phyloP scores from a whole-genome alignment of 1,284 basidiomycete genomes.

The Mycena citricolor region DNA sequence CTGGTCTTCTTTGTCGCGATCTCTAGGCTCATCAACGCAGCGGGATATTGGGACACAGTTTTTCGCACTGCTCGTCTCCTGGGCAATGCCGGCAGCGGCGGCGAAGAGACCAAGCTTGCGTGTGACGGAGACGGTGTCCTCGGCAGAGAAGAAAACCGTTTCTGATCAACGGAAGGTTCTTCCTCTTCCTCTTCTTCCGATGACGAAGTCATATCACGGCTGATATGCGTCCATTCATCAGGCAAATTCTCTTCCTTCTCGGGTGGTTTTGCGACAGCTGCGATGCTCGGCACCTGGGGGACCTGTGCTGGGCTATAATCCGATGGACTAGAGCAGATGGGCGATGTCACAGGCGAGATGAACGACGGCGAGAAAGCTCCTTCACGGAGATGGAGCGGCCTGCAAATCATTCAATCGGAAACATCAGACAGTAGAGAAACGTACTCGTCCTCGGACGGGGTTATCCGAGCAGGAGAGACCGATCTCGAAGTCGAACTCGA shows the following conservation, averaged over 20 bases:
- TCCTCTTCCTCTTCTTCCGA: conserved; percentile 42
- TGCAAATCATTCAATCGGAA: not conserved
- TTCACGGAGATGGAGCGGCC: conserved; percentile 56
- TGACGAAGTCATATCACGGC: conserved; percentile 14
- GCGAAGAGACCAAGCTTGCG: conserved; percentile 6
- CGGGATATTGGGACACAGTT: conserved; percentile 56
- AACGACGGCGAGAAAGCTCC: conserved; percentile 63
- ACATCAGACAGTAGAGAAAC: conserved; percentile 1
- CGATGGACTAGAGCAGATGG: conserved; percentile 23
- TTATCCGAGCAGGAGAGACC: conserved; percentile 14
- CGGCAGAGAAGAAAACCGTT: conserved; percentile 60
- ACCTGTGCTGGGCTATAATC: conserved; percentile 23
- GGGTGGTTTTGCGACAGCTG: too few species aligned
- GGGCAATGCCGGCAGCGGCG: conserved; percentile 9
- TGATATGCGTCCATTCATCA: conserved; percentile 21
- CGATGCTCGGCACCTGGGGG: too few species aligned
- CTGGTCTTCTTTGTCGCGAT: conserved; percentile 60
- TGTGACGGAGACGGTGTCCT: conserved; percentile 45
- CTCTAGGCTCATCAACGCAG: conserved; percentile 75
- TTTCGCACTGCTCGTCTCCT: conserved; percentile 33
- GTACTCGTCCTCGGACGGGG: conserved; percentile 16
- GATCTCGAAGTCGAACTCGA: conserved; percentile 20
- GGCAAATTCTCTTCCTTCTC: conserved; percentile 7
- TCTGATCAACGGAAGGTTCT: conserved; percentile 44
- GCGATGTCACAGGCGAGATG: conserved; percentile 21